Evolutionary conservation across 768 basidiomycete genomes (phyloP), one percentile per base, ranked within the genome.

Genomic region (Crucibulum laeve): DNA sequence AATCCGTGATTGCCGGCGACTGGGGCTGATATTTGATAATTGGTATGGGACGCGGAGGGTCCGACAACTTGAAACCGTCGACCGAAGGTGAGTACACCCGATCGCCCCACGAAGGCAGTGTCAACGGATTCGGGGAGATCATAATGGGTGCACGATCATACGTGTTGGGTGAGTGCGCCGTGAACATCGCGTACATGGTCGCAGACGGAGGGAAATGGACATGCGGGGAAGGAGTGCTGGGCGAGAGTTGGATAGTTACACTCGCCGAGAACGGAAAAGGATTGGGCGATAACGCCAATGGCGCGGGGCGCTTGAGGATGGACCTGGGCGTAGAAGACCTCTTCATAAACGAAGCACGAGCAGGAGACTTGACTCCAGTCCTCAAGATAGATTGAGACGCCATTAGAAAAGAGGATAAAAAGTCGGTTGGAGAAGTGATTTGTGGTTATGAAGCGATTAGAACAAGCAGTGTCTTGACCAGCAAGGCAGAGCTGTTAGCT

Each of bases 191-290:
- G 8, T 72, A 70, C 42, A 86, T 65, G 26, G 67, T 58, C 10
- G 83, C 77, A 1, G 82, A 77, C 10, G 79, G 75, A 5, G 81
- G 80, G 53, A 87, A 86, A 61, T 80, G 82, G 44, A 86, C 83
- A 54, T 77, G 81, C 3, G 71, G 66, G 4, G 70, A 74, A 42
- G 58, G 61, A 25, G 56, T 50, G 17, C 57, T 53, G 1, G 66
- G 60, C 18, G 65, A 61, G 17, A 60, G 46, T 28, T 63, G 47
- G 25, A 67, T 44, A 17, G 63, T 64, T 40, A 66, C 66, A 49
- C 51, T 64, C 1, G 61, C 53, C 15, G 60, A 40, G 44, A 61
- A 52, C 5, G 62, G 55, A 42, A 59, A 56, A 5, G 61, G 55
- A 23, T 47, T 58, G 5, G 68, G 66, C 4, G 68, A 65, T 25